These are phyloP conservation scores for Cubamyces lactineus DNA, from an alignment of 768 basidiomycete genomes.

Conservation along the genomic window DNA sequence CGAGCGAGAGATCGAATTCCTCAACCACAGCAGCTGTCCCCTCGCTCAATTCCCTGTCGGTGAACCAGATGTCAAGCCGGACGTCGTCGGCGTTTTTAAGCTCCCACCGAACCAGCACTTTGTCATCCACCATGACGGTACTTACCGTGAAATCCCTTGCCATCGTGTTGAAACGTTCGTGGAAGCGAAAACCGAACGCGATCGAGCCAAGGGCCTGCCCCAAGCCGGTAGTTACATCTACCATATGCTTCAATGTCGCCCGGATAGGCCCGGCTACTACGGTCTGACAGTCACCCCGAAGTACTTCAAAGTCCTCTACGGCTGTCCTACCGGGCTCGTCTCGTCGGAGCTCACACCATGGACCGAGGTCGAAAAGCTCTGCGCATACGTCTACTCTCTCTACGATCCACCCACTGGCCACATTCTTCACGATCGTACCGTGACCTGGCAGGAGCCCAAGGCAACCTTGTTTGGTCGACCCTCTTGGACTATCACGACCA, in stretches of 20 bases:
- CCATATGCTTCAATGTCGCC: background rate
- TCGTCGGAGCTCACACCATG: background rate
- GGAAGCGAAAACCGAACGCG: background rate
- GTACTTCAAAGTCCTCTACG: constrained; percentile 6
- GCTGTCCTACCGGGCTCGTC: background rate
- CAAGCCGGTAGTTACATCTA: background rate
- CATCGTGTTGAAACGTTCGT: background rate
- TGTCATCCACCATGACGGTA: background rate
- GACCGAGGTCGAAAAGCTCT: background rate
- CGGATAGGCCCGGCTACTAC: constrained; percentile 1
- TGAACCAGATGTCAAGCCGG: background rate
- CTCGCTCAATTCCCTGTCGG: background rate
- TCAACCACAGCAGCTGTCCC: background rate
- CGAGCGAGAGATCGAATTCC: background rate
- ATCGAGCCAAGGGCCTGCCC: background rate
- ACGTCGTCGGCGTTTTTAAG: background rate
- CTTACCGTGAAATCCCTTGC: background rate
- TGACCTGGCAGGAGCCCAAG: background rate
- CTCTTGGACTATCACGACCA: no score
- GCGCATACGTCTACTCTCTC: constrained; percentile 2
- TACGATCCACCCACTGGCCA: constrained; percentile 3
- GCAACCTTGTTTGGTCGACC: background rate
- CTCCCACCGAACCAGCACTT: background rate
- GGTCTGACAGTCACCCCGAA: background rate
- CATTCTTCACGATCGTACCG: constrained; percentile 4